phyloP scores from a whole-genome alignment of 2,329 filamentous ascomycete species.

The Fusarium miscanthi region DNA sequence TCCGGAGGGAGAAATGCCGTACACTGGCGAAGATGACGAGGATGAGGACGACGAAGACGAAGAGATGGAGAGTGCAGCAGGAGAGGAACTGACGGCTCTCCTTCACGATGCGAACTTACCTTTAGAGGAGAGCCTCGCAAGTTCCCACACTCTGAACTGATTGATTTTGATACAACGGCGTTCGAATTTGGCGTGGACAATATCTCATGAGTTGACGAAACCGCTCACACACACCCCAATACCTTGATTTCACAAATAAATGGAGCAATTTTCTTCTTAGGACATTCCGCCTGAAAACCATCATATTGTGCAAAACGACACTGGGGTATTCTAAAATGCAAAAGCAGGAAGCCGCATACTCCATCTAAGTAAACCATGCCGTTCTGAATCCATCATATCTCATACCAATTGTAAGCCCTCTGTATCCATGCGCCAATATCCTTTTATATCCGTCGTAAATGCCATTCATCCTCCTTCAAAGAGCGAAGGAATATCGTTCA shows the following conservation, averaged over 20 bases:
- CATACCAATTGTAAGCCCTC: constrained; percentile 5
- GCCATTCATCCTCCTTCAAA: not conserved
- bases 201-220: not conserved
- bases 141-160: not conserved
- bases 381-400: constrained; percentile 20
- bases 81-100: constrained; percentile 38
- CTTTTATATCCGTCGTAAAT: constrained; percentile 11
- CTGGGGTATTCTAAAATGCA: constrained; percentile 47
- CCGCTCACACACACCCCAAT: not conserved
- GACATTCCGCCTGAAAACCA: not conserved
- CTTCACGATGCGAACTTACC: constrained; percentile 36
- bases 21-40: constrained; percentile 35
- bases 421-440: constrained; percentile 17
- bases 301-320: constrained; percentile 32
- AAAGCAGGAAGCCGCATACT: constrained; percentile 36
- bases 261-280: not conserved
- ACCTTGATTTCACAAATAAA: not conserved
- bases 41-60: constrained; percentile 25
- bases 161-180: not conserved
- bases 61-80: constrained; percentile 15
- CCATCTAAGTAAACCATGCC: constrained; percentile 31
- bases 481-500: not conserved
- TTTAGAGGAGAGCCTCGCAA: constrained; percentile 21
- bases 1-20: constrained; percentile 45
- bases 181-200: not conserved